Evolutionary conservation across 306 rosid species (phyloP), one percentile per base, ranked within the genome.

Genomic region (Datisca glomerata): DNA sequence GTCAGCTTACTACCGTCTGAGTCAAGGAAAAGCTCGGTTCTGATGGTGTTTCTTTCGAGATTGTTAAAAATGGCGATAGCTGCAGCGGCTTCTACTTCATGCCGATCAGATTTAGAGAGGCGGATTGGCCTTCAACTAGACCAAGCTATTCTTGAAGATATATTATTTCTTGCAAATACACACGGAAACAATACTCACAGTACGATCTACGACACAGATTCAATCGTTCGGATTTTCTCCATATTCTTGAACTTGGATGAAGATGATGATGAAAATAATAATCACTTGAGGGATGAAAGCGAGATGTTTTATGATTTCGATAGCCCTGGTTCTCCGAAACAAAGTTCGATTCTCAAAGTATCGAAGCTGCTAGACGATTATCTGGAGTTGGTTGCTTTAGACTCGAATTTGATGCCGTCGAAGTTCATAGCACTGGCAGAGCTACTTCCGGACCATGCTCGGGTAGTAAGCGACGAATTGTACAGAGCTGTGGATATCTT

Each of bases 71-170:
- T 81, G 12, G 85, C 94, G 19, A 80, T 91, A 15, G 76, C 95
- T 19, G 59, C 85, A 32, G 78, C 86, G 0, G 85, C 84, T n/a
- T 73, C 96, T 15, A 56, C 63, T 43, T 73, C 93, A n/a, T 70
- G 85, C 58, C 75, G 87, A 63, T 75, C 94, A 0, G 98, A 91
- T 63, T 56, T 91, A 52, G 98, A 91, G 58, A 70, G 96, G 45
- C 63, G 96, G 42, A 84, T 91, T 18, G 98, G 98, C 32, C 61
- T 91, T 32, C 98, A 84, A 31, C 78, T 91, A 51, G 96, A 91
- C 49, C 98, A 91, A 56, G 98, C 96, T 25, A 91, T 84, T 62
- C 98, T 91, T 6, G 98, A 91, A 70, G 98, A 91, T 64, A 67
- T 91, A 43, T 57, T 91, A 34, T 77, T 84, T 55, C 98, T 95